A percentile compares a stretch with the other conserved stretches of the same genome.
phyloP scores from a whole-genome alignment of 2,329 filamentous ascomycete species.

The Aspergillus fumigatiaffinis region DNA sequence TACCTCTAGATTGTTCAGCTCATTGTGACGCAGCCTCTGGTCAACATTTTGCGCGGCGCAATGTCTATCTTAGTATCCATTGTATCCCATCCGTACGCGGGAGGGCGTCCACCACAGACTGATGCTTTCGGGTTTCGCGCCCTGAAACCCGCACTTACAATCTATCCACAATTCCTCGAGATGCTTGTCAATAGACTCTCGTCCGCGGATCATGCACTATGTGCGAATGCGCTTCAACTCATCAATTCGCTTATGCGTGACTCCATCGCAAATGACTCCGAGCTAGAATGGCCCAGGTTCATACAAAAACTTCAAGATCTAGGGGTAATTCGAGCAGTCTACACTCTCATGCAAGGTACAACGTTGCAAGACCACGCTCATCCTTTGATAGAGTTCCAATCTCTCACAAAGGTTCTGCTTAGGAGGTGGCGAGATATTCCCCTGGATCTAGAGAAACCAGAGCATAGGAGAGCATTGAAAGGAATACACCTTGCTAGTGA shows the following conservation, averaged over 20 bases:
- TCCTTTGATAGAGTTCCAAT: conserved; percentile 89
- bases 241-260: conserved; percentile 95
- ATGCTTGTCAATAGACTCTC: conserved; percentile 88
- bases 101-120: conserved; percentile 48
- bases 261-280: conserved; percentile 71
- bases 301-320: conserved; percentile 91
- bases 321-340: conserved; percentile 88
- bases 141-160: conserved; percentile 83
- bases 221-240: conserved; percentile 89
- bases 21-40: conserved; percentile 89
- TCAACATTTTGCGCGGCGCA: conserved; percentile 93
- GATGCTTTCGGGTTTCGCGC: conserved; percentile 82
- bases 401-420: conserved; percentile 79
- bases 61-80: conserved; percentile 96
- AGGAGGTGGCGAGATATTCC: conserved; percentile 82
- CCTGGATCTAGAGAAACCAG: conserved; percentile 79
- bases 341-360: conserved; percentile 89
- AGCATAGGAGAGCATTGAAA: conserved; percentile 83
- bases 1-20: conserved; percentile 70
- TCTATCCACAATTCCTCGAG: conserved; percentile 91
- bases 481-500: conserved; percentile 77
- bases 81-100: conserved; percentile 74
- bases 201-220: conserved; percentile 90
- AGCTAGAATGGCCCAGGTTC: conserved; percentile 90
- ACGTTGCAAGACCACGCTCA: conserved; percentile 86